A percentile compares a stretch with the other conserved stretches of the same genome.
Evolutionary conservation across 1,139 yeast genomes (phyloP).

Genomic region (Arxiozyma slooffiae): DNA sequence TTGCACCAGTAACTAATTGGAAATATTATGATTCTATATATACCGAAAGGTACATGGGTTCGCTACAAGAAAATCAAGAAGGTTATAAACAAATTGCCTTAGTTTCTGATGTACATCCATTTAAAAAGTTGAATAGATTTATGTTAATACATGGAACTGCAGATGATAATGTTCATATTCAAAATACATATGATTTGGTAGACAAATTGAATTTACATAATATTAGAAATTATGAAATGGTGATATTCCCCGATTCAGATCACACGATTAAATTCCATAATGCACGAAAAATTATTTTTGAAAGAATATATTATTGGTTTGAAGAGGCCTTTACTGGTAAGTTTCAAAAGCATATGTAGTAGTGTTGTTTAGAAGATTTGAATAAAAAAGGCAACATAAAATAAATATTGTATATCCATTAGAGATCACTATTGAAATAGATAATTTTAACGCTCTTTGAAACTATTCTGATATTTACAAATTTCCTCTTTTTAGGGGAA

Average conservation of each 20-base stretch:
- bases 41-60: constrained; percentile 84
- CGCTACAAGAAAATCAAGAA: constrained; percentile 45
- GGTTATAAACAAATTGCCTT: constrained; percentile 39
- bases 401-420: no score
- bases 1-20: constrained; percentile 88
- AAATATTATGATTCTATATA: constrained; percentile 67
- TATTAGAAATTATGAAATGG: constrained; percentile 80
- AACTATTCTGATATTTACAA: not conserved
- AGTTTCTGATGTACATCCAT: constrained; percentile 42
- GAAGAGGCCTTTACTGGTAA: constrained; percentile 55
- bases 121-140: constrained; percentile 47
- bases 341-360: constrained; percentile 19
- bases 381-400: no score
- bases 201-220: constrained; percentile 55
- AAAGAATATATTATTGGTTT: constrained; percentile 65
- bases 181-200: constrained; percentile 66
- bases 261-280: constrained; percentile 75
- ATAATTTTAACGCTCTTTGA: not conserved
- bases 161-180: constrained; percentile 93
- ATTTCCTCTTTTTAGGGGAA: not conserved
- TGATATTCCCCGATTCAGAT: constrained; percentile 87
- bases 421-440: not conserved
- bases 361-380: not conserved
- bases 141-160: constrained; percentile 91
- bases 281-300: constrained; percentile 67